Evolutionary conservation across 2,329 filamentous ascomycete species (phyloP).

Genomic region (Fusarium dimerum): DNA sequence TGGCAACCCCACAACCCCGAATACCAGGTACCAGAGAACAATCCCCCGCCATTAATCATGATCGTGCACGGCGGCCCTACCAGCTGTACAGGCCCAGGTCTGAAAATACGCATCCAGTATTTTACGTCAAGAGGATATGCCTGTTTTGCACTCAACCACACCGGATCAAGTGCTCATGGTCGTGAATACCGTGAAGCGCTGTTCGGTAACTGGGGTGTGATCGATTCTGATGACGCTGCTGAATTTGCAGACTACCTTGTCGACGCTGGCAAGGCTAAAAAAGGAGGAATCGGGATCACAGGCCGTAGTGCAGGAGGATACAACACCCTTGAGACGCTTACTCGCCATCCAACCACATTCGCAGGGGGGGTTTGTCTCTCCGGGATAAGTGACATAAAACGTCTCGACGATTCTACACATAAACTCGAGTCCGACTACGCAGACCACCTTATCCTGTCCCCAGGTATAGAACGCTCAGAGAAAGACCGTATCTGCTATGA

Average conservation of each 20-base stretch:
- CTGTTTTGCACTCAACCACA: conserved; percentile 52
- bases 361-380: conserved; percentile 51
- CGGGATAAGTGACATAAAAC: conserved; percentile 52
- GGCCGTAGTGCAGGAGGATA: conserved; percentile 57
- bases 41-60: conserved; percentile 51
- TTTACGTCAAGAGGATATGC: conserved; percentile 57
- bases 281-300: conserved; percentile 46
- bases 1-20: conserved; percentile 50
- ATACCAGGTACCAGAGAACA: conserved; percentile 38
- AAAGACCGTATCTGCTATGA: conserved; percentile 43
- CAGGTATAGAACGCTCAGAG: conserved; percentile 39
- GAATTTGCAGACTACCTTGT: conserved; percentile 47
- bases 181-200: conserved; percentile 50
- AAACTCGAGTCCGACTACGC: conserved; percentile 58
- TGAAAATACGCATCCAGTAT: conserved; percentile 50
- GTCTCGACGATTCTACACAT: conserved; percentile 49
- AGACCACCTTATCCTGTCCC: conserved; percentile 43
- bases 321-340: conserved; percentile 50
- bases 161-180: conserved; percentile 53
- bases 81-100: conserved; percentile 41
- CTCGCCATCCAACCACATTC: conserved; percentile 47
- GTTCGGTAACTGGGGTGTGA: conserved; percentile 50
- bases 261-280: conserved; percentile 36
- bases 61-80: conserved; percentile 55
- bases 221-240: conserved; percentile 52